Percentiles rank a stretch among this genome's conserved stretches.
These are phyloP conservation scores for Cordyceps militaris DNA, from an alignment of 2,329 filamentous ascomycete genomes.

Conservation along the genomic window DNA sequence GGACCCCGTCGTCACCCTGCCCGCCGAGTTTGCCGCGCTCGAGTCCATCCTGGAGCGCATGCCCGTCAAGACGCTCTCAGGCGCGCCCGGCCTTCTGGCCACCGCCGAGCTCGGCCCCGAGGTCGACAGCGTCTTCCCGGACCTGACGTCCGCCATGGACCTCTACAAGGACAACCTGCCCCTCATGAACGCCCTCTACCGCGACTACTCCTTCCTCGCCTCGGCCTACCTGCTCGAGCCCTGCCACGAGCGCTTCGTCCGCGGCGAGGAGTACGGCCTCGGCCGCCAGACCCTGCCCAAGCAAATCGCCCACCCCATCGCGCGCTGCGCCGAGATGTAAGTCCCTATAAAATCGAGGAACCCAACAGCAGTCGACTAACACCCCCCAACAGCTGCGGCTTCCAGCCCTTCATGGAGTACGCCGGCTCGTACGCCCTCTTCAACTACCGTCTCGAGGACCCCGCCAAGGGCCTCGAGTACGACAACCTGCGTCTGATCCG, in stretches of 20 bases:
- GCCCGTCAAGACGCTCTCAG: constrained; percentile 69
- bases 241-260: constrained; percentile 68
- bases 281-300: constrained; percentile 66
- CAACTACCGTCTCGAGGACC: constrained; percentile 58
- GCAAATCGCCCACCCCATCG: constrained; percentile 73
- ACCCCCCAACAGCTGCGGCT: constrained; percentile 45
- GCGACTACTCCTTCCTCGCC: constrained; percentile 86
- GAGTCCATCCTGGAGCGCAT: constrained; percentile 67
- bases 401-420: constrained; percentile 91
- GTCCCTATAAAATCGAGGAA: constrained; percentile 23
- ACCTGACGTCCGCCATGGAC: constrained; percentile 67
- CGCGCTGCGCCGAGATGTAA: constrained; percentile 78
- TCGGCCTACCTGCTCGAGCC: constrained; percentile 88
- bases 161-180: constrained; percentile 66
- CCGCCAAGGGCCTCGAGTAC: constrained; percentile 49
- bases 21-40: constrained; percentile 64
- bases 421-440: constrained; percentile 61
- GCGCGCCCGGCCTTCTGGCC: constrained; percentile 70
- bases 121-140: constrained; percentile 67
- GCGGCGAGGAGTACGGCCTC: constrained; percentile 70
- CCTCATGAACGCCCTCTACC: constrained; percentile 77
- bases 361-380: background rate
- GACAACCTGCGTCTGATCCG: constrained; percentile 75
- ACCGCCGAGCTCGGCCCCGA: constrained; percentile 65
- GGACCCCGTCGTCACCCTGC: constrained; percentile 57